These are phyloP conservation scores for Talaromyces wortmannii DNA, from an alignment of 495 filamentous ascomycete genomes.

Conservation along the genomic window DNA sequence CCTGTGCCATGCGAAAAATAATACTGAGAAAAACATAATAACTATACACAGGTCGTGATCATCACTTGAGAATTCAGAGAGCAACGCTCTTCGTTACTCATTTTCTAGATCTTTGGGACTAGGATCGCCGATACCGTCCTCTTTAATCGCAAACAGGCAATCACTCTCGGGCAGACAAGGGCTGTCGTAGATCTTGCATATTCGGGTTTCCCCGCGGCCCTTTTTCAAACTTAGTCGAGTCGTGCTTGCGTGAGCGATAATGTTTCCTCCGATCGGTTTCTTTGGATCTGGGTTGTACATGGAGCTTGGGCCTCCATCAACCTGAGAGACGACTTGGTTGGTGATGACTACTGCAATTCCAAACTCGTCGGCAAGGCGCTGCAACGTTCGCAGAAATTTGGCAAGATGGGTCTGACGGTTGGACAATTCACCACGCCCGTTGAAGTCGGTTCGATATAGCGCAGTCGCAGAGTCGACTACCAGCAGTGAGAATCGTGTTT, in stretches of 20 bases:
- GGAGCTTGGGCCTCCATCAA: conserved; percentile 87
- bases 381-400: conserved; percentile 93
- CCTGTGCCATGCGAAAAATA: not conserved
- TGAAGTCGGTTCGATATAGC: conserved; percentile 92
- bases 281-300: conserved; percentile 99
- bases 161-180: conserved; percentile 95
- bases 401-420: conserved; percentile 87
- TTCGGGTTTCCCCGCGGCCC: conserved; percentile 86
- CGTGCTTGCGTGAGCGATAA: conserved; percentile 95
- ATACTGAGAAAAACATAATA: not conserved
- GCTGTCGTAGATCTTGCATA: conserved; percentile 98
- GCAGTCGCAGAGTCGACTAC: conserved; percentile 94
- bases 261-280: conserved; percentile 98
- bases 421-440: conserved; percentile 87
- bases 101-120: conserved; percentile 94
- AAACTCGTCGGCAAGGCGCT: conserved; percentile 93
- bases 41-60: not conserved
- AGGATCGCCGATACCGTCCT: conserved; percentile 94
- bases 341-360: conserved; percentile 98
- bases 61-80: not conserved
- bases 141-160: conserved; percentile 92
- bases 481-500: conserved; percentile 91
- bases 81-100: conserved; percentile 26
- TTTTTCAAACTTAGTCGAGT: conserved; percentile 89
- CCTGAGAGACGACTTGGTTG: conserved; percentile 97